Evolutionary conservation across 73 alveolate species (phyloP).

Genomic region (Breviolum minutum): DNA sequence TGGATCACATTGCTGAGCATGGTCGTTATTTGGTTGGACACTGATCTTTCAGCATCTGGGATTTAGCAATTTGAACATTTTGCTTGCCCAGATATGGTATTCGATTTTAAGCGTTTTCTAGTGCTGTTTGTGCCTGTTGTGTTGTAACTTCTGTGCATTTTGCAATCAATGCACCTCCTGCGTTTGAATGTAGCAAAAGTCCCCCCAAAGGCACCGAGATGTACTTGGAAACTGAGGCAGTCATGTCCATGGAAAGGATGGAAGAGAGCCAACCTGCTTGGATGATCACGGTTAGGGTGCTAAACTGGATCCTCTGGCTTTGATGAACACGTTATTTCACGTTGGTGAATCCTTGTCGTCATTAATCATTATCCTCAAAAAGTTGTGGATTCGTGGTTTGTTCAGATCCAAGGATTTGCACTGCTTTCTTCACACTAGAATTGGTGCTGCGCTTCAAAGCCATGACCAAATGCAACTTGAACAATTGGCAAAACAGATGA

Average conservation of each 20-base stretch:
- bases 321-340: too few relatives aligned
- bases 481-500: not conserved
- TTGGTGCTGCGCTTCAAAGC: constrained; percentile 27
- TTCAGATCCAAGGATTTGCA: constrained; percentile 19
- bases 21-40: constrained; percentile 37
- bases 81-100: not conserved
- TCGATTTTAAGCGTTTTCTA: not conserved
- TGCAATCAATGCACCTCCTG: too few relatives aligned
- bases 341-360: too few relatives aligned
- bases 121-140: not conserved
- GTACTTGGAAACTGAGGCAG: not conserved
- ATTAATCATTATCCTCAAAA: not conserved
- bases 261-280: constrained; percentile 19
- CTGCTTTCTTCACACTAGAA: not conserved
- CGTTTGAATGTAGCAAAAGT: too few relatives aligned
- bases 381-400: not conserved
- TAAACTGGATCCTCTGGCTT: not conserved
- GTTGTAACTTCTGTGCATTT: too few relatives aligned
- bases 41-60: constrained; percentile 15
- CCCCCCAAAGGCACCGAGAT: too few relatives aligned
- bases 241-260: not conserved
- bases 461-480: constrained; percentile 22
- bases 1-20: constrained; percentile 35
- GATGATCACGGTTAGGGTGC: not conserved
- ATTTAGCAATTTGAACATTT: not conserved